phyloP scores from a whole-genome alignment of 2,329 filamentous ascomycete species.

The Cytospora paraplurivora region DNA sequence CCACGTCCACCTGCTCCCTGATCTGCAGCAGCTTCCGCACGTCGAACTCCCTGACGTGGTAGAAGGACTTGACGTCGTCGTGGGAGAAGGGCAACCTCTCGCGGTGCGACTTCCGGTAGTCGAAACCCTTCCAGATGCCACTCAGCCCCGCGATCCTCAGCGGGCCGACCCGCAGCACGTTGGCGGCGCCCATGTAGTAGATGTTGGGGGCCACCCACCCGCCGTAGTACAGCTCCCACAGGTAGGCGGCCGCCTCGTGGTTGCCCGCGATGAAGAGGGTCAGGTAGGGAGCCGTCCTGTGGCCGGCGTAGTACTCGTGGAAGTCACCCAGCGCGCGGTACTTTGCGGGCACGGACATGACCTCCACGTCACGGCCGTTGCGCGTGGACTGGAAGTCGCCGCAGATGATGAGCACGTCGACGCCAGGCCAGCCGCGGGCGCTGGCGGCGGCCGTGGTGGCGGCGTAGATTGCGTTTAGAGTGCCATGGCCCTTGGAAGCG shows the following conservation, averaged over 20 bases:
- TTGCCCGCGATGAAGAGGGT: constrained; percentile 95
- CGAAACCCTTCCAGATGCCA: constrained; percentile 91
- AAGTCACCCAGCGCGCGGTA: constrained; percentile 91
- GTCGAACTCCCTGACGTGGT: constrained; percentile 88
- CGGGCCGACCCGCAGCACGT: constrained; percentile 80
- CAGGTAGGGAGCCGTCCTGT: constrained; percentile 75
- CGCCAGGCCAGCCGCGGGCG: constrained; percentile 72
- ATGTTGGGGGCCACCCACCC: constrained; percentile 97
- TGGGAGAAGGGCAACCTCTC: constrained; percentile 84
- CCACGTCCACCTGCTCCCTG: constrained; percentile 85
- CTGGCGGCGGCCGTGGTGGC: constrained; percentile 70
- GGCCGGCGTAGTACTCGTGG: constrained; percentile 87
- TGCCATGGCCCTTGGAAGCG: constrained; percentile 77
- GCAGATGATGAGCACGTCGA: constrained; percentile 91
- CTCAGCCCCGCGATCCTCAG: constrained; percentile 87
- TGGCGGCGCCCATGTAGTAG: constrained; percentile 93
- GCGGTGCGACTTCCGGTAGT: constrained; percentile 81
- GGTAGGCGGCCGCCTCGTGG: constrained; percentile 87
- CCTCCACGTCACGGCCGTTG: constrained; percentile 82
- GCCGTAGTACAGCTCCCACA: constrained; percentile 93
- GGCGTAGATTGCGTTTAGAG: constrained; percentile 87
- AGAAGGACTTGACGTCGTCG: constrained; percentile 78
- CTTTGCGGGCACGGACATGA: constrained; percentile 87
- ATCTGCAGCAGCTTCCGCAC: constrained; percentile 85
- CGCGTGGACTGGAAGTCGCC: constrained; percentile 88